Conservation (phyloP, 2,329 filamentous ascomycete species). For the Ophiostoma novo-ulmi region DNA sequence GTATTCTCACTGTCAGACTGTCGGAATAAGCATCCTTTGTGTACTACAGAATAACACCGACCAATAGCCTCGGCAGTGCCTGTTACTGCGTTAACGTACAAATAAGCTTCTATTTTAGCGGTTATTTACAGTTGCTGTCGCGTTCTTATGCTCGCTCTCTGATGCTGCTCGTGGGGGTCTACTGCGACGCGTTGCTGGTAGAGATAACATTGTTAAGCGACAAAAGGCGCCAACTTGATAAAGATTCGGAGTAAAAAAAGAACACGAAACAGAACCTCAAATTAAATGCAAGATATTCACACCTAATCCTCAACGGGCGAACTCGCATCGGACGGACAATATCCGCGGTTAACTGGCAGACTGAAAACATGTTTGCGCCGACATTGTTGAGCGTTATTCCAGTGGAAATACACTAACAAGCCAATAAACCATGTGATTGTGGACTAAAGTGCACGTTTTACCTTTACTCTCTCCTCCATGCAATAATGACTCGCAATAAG, state of each 20-base stretch:
- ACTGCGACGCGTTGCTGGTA: background rate
- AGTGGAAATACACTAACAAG: conserved; percentile 1
- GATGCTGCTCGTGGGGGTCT: background rate
- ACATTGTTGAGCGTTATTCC: background rate
- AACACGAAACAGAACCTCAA: too few relatives aligned
- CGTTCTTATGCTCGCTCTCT: background rate
- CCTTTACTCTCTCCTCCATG: too few relatives aligned
- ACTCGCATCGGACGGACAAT: background rate
- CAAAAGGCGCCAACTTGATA: background rate
- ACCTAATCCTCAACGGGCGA: background rate
- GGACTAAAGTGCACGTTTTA: background rate
- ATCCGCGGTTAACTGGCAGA: background rate
- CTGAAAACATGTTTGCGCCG: background rate
- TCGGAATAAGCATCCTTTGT: background rate
- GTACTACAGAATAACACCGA: background rate
- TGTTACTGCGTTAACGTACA: background rate
- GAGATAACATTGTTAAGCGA: background rate
- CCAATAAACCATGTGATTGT: background rate
- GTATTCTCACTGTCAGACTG: background rate
- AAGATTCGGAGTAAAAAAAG: too few relatives aligned
- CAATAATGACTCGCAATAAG: background rate
- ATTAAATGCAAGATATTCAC: background rate
- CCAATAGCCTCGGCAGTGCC: background rate
- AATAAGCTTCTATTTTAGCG: background rate
- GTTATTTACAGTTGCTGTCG: background rate